Base-by-base conservation (phyloP, 306 rosid species). In the Sphenostylis stenocarpa region DNA sequence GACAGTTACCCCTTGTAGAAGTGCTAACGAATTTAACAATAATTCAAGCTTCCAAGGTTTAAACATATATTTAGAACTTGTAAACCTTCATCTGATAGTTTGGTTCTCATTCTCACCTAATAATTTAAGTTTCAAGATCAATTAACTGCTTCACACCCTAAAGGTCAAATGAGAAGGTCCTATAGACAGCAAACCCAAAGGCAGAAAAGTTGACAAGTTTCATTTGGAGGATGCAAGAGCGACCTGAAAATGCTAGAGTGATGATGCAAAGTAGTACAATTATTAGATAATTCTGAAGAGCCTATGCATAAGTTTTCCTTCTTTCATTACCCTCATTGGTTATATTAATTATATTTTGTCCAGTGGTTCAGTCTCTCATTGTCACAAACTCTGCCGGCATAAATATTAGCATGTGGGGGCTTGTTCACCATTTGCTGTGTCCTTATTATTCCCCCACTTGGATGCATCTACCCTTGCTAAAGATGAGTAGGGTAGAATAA, bases 361-460 rank as follows among this genome's bases (percentile, higher is more conserved):
- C 48, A 58, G 70, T 75, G 79, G 60, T 49, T 78, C 78, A 69
- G 12, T 56, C 69, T 76, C 80, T 76, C 38, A 43, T 13, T 83
- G 81, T 73, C 85, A 82, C 83, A 60, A 57, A 75, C 79, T 76
- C 71, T 83, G 85, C 85, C 87, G 83, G 89, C 87, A 73, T 69
- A 77, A 72, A 69, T 58, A 67, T 76, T 52, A 77, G 68, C 83
- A 80, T 72, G 89, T 86, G 84, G 86, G 89, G 85, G 76, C 86
- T 80, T 83, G 58, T 80, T 86, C 67, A 77, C 85, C 78, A 62
- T 83, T 76, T 76, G 83, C 48, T 76, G 68, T 79, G 83, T 82
- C 71, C 78, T 53, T 66, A 80, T 72, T 76, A 77, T 76, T 79
- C 80, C 68, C 41, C 67, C 60, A 85, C 69, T 82, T 82, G 78